These are phyloP conservation scores for Nemania sp. DNA, from an alignment of 2,329 filamentous ascomycete genomes.

Conservation along the genomic window DNA sequence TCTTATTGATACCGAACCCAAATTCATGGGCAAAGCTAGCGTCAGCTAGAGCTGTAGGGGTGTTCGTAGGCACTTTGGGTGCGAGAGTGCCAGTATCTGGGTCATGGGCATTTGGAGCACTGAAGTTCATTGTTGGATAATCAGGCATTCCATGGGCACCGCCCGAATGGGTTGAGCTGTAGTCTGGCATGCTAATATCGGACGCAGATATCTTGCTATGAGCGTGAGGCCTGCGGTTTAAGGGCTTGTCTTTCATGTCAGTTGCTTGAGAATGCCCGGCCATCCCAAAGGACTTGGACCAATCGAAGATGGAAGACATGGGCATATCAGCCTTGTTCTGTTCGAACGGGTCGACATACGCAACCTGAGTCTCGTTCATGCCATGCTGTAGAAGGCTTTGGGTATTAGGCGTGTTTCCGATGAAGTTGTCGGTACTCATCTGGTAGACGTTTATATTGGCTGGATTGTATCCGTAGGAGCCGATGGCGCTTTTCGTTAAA, in stretches of 20 bases:
- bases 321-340: slow-evolving; percentile 33
- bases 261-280: slow-evolving; percentile 27
- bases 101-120: slow-evolving; percentile 38
- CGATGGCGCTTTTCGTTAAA: slow-evolving; percentile 24
- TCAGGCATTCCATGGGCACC: slow-evolving; percentile 29
- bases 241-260: slow-evolving; percentile 27
- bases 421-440: slow-evolving; percentile 26
- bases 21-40: slow-evolving; percentile 33
- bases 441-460: slow-evolving; percentile 28
- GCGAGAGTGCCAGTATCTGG: slow-evolving; percentile 38
- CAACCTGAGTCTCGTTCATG: slow-evolving; percentile 22
- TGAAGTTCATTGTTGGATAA: slow-evolving; percentile 36
- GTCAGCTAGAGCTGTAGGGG: slow-evolving; percentile 40
- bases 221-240: slow-evolving; percentile 26
- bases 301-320: slow-evolving; percentile 37
- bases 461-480: slow-evolving; percentile 24
- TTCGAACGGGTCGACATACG: slow-evolving; percentile 34
- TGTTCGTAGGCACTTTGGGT: slow-evolving; percentile 49
- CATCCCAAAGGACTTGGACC: slow-evolving; percentile 29
- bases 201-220: slow-evolving; percentile 41
- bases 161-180: slow-evolving; percentile 30
- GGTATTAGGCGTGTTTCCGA: slow-evolving; percentile 36
- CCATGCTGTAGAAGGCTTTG: slow-evolving; percentile 36
- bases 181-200: slow-evolving; percentile 50
- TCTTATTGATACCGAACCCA: slow-evolving; percentile 30